Evolutionary conservation across 257 asterid species (phyloP).

Genomic region (Solanum boliviense): DNA sequence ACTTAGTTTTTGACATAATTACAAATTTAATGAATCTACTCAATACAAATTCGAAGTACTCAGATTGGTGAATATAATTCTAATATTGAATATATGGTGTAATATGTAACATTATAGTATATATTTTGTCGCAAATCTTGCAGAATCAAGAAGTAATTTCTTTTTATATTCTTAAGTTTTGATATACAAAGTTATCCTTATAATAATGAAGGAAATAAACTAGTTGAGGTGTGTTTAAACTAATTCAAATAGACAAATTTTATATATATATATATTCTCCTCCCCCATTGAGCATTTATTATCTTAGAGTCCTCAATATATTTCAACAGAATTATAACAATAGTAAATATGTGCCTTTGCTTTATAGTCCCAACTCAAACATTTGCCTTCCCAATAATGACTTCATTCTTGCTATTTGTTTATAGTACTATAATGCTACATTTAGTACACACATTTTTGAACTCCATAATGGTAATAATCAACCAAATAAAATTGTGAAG

Average conservation of each 20-base stretch:
- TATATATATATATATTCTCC: neutral
- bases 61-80: neutral
- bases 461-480: neutral
- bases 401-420: neutral
- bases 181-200: neutral
- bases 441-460: neutral
- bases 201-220: neutral
- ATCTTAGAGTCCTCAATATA: neutral
- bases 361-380: neutral
- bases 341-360: neutral
- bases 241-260: neutral
- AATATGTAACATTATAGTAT: neutral
- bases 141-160: neutral
- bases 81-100: neutral
- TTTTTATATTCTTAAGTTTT: neutral
- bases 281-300: neutral
- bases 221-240: neutral
- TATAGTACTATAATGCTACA: neutral
- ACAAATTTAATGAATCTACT: neutral
- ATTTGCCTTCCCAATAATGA: neutral
- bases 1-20: neutral
- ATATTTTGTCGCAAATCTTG: neutral
- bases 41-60: neutral
- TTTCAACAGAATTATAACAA: no score
- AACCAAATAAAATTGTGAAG: neutral